Conservation (phyloP, 1,284 basidiomycete species). For the Fomes fomentarius region DNA sequence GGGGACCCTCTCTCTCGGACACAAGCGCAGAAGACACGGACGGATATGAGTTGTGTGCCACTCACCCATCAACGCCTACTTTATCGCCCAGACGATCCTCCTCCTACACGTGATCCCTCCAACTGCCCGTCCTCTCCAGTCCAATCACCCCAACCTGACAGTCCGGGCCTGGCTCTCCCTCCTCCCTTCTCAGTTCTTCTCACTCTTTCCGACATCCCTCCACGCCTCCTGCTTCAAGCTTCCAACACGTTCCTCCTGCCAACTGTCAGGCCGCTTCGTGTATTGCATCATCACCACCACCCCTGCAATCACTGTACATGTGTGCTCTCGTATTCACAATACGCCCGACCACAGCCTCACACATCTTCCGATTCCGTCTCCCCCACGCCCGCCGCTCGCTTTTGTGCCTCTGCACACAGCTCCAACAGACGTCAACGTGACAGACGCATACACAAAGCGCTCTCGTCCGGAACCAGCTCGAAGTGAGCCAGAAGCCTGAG, state of each 20-base stretch:
- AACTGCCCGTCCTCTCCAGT: neutral
- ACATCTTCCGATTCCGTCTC: neutral
- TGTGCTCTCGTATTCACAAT: constrained; percentile 8
- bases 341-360: neutral
- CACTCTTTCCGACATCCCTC: constrained; percentile 12
- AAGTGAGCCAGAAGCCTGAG: constrained; percentile 19
- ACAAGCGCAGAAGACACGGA: constrained; percentile 9
- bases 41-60: too few species aligned
- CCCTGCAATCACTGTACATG: constrained; percentile 16
- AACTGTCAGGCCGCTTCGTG: constrained; percentile 1
- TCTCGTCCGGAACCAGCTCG: constrained; percentile 17
- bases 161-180: too few species aligned
- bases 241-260: constrained; percentile 6
- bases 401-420: neutral
- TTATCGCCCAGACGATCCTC: constrained; percentile 21
- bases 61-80: constrained; percentile 3
- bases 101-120: constrained; percentile 10
- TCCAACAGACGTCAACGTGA: neutral
- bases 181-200: neutral
- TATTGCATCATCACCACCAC: constrained; percentile 13
- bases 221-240: neutral
- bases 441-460: constrained; percentile 6
- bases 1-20: neutral
- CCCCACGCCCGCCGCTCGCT: neutral
- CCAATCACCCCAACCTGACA: constrained; percentile 1